Evolutionary conservation across 805 yeast species (phyloP), one percentile per base, ranked within the genome.

Genomic region (Diddensiella caesifluorescens): DNA sequence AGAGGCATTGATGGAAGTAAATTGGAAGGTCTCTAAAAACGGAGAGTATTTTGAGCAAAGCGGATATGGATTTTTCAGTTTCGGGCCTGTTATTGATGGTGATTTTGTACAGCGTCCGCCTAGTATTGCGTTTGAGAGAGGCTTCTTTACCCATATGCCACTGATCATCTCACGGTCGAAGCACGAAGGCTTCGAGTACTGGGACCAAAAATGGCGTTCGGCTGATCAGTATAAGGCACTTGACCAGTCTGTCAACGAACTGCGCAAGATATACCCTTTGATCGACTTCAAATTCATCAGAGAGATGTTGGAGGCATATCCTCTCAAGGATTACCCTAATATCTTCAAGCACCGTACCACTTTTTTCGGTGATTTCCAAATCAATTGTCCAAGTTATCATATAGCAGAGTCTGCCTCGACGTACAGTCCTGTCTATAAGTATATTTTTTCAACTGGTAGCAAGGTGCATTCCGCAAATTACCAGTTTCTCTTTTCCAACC

Each of bases 81-180:
- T 36, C 26, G 38, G 44, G 6, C 51, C 51, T 2, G 49, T 46
- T 2, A 30, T 48, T 2, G 51, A 48, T 27, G 51, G 49, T 12
- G 10, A 10, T 12, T 46, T 48, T 25, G 41, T 42, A 10, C 41
- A 33, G 26, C 32, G 28, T 15, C 29, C 29, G 7, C 44, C 41
- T 12, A 20, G 39, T n/a, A 38, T 39, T 35, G 25, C 47, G 9
- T 48, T 45, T 23, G 19, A 22, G n/a, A 3, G 23, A 18, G 51
- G 51, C 15, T 36, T 21, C n/a, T 48, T 23, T 28, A 35, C 34
- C n/a, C 22, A 38, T 3, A 46, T 48, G 15, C 49, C 49, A 5
- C 21, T 45, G 25, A 35, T 48, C 7, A 39, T 46, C 19, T 35
- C 22, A n/a, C 37, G 32, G 2, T 30, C 44, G 22, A 15, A 31